Evolutionary conservation across 805 yeast species (phyloP).

Genomic region (Millerozyma miso): DNA sequence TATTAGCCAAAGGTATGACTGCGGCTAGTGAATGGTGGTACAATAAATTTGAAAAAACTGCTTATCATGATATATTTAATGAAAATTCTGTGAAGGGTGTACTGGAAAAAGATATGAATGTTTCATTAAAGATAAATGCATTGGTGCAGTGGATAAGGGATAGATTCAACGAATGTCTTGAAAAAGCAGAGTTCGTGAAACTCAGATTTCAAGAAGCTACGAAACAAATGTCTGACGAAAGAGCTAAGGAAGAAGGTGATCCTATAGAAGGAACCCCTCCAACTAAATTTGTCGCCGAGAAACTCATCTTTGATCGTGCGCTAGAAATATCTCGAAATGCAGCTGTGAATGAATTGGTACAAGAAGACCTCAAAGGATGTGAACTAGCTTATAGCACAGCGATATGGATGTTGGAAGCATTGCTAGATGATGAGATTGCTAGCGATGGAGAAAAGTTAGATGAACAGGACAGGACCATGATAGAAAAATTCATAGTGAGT

Average conservation of each 20-base stretch:
- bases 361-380: slow-evolving; percentile 70
- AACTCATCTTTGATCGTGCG: slow-evolving; percentile 86
- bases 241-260: neutral
- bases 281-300: slow-evolving; percentile 62
- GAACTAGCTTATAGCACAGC: slow-evolving; percentile 88
- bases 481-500: slow-evolving; percentile 76
- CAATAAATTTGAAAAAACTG: slow-evolving; percentile 23
- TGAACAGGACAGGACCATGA: slow-evolving; percentile 66
- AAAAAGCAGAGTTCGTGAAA: slow-evolving; percentile 78
- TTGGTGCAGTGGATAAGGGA: slow-evolving; percentile 91
- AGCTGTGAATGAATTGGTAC: slow-evolving; percentile 79
- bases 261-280: slow-evolving; percentile 8
- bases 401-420: slow-evolving; percentile 91
- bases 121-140: slow-evolving; percentile 48
- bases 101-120: slow-evolving; percentile 12
- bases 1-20: slow-evolving; percentile 82
- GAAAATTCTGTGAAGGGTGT: slow-evolving; percentile 1
- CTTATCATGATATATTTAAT: slow-evolving; percentile 1
- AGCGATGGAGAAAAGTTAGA: slow-evolving; percentile 49
- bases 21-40: slow-evolving; percentile 91
- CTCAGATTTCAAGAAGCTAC: slow-evolving; percentile 51
- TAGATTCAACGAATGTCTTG: slow-evolving; percentile 82
- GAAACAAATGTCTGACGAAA: slow-evolving; percentile 21
- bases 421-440: slow-evolving; percentile 48
- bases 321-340: slow-evolving; percentile 89